phyloP scores from a whole-genome alignment of 202 grass and related monocot genomes.

The Schoenoplectus tabernaemontani region DNA sequence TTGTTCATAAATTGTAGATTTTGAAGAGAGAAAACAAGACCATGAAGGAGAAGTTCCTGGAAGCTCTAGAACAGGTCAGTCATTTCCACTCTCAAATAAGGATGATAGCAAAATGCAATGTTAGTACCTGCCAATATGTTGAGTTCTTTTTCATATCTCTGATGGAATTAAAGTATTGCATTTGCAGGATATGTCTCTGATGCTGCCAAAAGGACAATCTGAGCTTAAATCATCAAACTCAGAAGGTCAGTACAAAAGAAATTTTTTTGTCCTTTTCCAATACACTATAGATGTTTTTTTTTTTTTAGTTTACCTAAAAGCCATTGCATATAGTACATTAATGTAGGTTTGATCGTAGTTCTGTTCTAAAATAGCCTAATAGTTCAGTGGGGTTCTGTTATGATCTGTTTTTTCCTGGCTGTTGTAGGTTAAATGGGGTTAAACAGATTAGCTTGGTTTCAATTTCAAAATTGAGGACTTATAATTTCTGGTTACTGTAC shows the following conservation, averaged over 20 bases:
- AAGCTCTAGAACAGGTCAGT: conserved; percentile 56
- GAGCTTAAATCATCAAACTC: background rate
- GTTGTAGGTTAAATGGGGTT: background rate
- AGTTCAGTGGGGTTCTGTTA: background rate
- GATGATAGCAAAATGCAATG: background rate
- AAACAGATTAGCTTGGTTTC: too few species aligned
- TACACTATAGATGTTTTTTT: background rate
- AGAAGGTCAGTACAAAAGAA: background rate
- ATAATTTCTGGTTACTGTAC: background rate
- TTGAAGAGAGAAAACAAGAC: conserved; percentile 69
- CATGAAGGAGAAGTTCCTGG: conserved; percentile 44
- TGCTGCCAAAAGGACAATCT: background rate
- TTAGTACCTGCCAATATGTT: background rate
- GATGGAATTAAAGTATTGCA: conserved; percentile 20
- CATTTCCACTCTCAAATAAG: conserved; percentile 11
- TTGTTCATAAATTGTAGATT: conserved; percentile 38
- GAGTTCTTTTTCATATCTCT: conserved; percentile 34
- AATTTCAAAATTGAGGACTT: background rate
- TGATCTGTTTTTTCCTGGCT: background rate
- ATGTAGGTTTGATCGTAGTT: background rate
- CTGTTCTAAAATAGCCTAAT: background rate
- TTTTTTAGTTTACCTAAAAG: background rate
- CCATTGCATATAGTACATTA: background rate
- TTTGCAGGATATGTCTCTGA: conserved; percentile 30
- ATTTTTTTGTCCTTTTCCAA: background rate